Evolutionary conservation across 805 yeast genomes (phyloP).

Genomic region (Zygosaccharomyces siamensis): DNA sequence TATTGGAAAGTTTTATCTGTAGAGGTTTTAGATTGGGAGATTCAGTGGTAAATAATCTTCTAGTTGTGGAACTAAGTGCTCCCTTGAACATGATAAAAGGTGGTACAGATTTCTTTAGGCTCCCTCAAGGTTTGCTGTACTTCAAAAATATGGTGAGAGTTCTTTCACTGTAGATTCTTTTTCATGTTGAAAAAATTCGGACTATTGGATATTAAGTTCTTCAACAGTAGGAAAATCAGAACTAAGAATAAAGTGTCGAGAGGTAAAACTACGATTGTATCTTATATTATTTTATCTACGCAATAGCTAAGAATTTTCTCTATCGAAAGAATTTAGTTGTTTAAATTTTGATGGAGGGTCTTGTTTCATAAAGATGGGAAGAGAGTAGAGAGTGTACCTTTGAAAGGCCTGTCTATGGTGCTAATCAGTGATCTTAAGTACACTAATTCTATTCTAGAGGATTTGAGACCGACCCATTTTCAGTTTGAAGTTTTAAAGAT

Average conservation of each 20-base stretch:
- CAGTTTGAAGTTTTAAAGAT: background rate
- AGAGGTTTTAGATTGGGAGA: background rate
- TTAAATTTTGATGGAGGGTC: no score
- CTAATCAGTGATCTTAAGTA: no score
- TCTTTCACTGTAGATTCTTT: background rate
- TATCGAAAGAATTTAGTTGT: background rate
- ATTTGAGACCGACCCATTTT: no score
- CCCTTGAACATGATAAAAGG: background rate
- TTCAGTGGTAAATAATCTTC: background rate
- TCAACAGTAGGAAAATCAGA: background rate
- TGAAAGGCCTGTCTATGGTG: no score
- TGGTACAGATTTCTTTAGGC: background rate
- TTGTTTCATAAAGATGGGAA: no score
- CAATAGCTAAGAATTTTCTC: background rate
- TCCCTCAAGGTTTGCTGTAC: background rate
- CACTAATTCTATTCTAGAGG: no score
- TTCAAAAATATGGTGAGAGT: background rate
- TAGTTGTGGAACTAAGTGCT: background rate
- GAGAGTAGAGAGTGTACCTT: no score
- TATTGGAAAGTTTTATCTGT: constrained; percentile 7
- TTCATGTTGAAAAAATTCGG: background rate
- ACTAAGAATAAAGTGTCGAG: background rate
- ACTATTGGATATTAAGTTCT: background rate
- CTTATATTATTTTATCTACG: background rate
- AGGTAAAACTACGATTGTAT: background rate